These are phyloP conservation scores for Aspergillus nomiae DNA, from an alignment of 2,329 filamentous ascomycete genomes.

Conservation along the genomic window DNA sequence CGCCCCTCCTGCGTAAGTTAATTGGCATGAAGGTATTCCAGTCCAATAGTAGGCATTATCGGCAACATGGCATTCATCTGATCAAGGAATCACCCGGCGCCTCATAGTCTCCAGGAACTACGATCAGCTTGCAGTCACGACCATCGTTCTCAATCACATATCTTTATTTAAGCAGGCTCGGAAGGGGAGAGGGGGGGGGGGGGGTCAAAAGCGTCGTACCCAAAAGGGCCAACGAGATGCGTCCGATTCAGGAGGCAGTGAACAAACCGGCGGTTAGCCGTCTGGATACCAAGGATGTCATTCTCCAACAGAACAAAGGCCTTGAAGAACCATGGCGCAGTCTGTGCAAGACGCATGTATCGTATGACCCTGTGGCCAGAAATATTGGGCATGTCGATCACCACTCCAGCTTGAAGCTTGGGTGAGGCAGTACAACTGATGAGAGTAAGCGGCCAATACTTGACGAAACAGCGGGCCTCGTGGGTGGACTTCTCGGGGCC, in stretches of 20 bases:
- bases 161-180: conserved; percentile 13
- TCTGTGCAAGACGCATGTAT: neutral
- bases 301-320: neutral
- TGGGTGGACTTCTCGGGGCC: neutral
- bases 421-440: neutral
- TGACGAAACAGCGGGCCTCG: neutral
- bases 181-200: neutral
- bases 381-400: neutral
- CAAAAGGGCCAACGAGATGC: neutral
- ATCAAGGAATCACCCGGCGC: conserved; percentile 21
- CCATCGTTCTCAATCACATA: conserved; percentile 22
- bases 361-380: conserved; percentile 5
- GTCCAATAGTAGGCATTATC: conserved; percentile 28
- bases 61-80: conserved; percentile 13
- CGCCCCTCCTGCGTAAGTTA: conserved; percentile 33
- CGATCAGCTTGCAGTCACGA: conserved; percentile 18
- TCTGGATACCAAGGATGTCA: neutral
- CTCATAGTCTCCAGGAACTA: conserved; percentile 11
- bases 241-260: neutral
- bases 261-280: neutral
- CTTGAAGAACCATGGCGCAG: neutral
- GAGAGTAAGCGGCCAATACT: neutral
- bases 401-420: neutral
- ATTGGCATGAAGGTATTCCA: conserved; percentile 32
- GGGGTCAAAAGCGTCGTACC: neutral